Evolutionary conservation across 257 asterid species (phyloP).

Genomic region (Henckelia pumila): DNA sequence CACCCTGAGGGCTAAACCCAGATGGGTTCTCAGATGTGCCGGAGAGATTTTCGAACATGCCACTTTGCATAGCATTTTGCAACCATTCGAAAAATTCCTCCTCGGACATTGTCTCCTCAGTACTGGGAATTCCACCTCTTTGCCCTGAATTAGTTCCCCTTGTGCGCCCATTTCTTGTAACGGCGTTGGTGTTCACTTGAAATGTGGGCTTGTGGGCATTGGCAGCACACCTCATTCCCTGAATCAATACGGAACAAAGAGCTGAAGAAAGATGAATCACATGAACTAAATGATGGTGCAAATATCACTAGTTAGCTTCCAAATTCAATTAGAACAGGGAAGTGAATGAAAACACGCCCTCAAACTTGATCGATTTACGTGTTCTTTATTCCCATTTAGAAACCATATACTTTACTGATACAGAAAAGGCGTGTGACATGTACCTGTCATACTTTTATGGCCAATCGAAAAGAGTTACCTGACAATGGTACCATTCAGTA

Average conservation of each 20-base stretch:
- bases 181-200: constrained; percentile 75
- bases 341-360: not conserved
- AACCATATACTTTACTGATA: not conserved
- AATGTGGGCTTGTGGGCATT: constrained; percentile 90
- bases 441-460: constrained; percentile 6
- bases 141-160: constrained; percentile 56
- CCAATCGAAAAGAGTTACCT: constrained; percentile 41
- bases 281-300: too few species aligned
- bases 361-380: not conserved
- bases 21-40: constrained; percentile 47
- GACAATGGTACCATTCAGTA: constrained; percentile 95
- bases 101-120: constrained; percentile 77
- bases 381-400: constrained; percentile 11
- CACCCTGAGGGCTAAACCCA: constrained; percentile 40
- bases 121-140: constrained; percentile 51
- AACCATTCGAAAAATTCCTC: constrained; percentile 89
- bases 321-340: too few species aligned
- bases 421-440: not conserved
- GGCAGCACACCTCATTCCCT: constrained; percentile 91
- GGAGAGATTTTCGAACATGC: constrained; percentile 53
- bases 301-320: too few species aligned
- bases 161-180: constrained; percentile 48
- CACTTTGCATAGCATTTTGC: constrained; percentile 72
- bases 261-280: constrained; percentile 4
- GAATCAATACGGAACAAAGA: constrained; percentile 14